phyloP scores from a whole-genome alignment of 352 stramenopile genomes.

The Blastocystis sp. region DNA sequence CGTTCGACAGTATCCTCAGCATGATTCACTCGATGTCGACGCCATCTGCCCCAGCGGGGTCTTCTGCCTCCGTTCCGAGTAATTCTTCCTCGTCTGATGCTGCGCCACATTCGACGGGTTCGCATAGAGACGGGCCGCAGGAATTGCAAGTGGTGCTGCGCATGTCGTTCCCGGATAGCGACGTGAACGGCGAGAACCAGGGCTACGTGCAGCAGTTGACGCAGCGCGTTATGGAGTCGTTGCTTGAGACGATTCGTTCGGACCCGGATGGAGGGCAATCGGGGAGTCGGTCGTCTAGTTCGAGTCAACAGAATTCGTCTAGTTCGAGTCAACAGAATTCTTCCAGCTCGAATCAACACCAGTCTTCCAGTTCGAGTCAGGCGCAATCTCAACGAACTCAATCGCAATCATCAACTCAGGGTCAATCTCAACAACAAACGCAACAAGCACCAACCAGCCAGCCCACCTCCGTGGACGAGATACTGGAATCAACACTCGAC shows the following conservation, averaged over 20 bases:
- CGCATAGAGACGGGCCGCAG: neutral
- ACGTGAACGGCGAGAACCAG: neutral
- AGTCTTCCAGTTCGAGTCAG: too few species aligned
- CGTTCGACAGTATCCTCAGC: neutral
- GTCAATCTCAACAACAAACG: neutral
- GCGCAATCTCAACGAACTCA: too few species aligned
- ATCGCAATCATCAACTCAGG: slow-evolving; percentile 3
- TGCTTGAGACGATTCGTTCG: neutral
- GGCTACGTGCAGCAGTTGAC: neutral
- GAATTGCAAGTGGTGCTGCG: neutral
- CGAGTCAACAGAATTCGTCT: too few species aligned
- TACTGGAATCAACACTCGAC: slow-evolving; percentile 10
- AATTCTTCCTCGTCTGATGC: too few species aligned
- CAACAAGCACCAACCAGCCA: neutral
- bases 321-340: too few species aligned
- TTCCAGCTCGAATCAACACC: too few species aligned
- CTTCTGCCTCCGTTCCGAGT: too few species aligned
- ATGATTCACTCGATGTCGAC: neutral
- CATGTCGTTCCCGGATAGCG: neutral
- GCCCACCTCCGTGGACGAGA: neutral
- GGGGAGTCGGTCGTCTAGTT: too few species aligned
- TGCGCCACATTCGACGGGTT: too few species aligned
- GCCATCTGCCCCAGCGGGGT: neutral
- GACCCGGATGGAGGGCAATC: too few species aligned
- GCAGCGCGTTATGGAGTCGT: neutral